Base-by-base conservation (phyloP, 2,329 filamentous ascomycete species). In the Fusarium hainanense region DNA sequence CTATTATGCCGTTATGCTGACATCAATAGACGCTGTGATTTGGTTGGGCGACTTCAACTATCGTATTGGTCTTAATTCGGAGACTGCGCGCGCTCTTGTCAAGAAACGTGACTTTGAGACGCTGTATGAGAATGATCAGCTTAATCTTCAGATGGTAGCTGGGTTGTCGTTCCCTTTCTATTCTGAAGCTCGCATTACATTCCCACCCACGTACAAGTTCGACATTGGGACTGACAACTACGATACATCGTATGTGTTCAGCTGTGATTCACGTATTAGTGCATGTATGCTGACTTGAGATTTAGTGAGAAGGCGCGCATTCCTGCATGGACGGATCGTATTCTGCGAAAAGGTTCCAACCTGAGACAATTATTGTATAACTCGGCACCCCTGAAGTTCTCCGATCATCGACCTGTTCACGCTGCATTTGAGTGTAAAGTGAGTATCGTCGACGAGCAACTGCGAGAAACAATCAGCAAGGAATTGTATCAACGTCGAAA, bases 31-130 rank as follows among this genome's bases (percentile, higher is more conserved):
- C 72, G 87, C 92, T 23, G 91, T 98, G 37, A 91, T 98, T 55
- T 99, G 96, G 95, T 87, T 98, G 43, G 96, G 96, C 7, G 96
- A 99, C 79, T 99, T 99, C 84, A 99, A 99, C 77, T 99, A 99
- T 80, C 91, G 96, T 20, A 97, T 99, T 74, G 95, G 94, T 2
- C 85, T 98, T 60, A 87, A 86, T 46, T 89, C 93, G 69, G 93
- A 97, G 41, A 90, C 87, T 63, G 93, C 93, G 10, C 90, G 92
- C 70, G 87, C 90, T 32, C 82, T 97, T 12, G 89, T 97, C 57
- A 87, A 90, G 73, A 85, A 87, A 57, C 84, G 88, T 27, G 91
- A 98, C 75, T 84, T 97, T 13, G 92, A 91, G 58, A 90, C 86
- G 20, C 82, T 98, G 51, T 97, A 97, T 77, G 92, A 96, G 66